A percentile compares a stretch with the other conserved stretches of the same genome.
Conservation (phyloP, 1,284 basidiomycete genomes). For the Naganishia sp. region DNA sequence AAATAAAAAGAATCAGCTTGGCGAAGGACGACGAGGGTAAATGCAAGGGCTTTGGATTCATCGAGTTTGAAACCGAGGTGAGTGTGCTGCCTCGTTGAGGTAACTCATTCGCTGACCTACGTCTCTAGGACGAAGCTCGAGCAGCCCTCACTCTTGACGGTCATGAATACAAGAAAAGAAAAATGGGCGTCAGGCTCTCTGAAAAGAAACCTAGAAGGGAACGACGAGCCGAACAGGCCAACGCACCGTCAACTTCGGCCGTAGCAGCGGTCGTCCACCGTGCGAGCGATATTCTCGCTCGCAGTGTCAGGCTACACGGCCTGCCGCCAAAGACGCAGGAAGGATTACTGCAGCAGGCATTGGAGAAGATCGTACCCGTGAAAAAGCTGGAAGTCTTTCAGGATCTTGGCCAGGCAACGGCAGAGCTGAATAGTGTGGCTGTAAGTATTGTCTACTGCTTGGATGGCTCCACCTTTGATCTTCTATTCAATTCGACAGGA, state of each 20-base stretch:
- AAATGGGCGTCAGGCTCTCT: conserved; percentile 68
- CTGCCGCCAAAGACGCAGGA: conserved; percentile 77
- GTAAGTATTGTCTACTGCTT: conserved; percentile 57
- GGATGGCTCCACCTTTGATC: not conserved
- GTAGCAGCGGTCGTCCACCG: conserved; percentile 16
- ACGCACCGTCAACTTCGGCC: conserved; percentile 5
- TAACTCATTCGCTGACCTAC: not conserved
- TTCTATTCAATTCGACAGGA: conserved; percentile 59
- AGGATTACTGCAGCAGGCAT: conserved; percentile 78
- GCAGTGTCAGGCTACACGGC: conserved; percentile 69
- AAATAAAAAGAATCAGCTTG: conserved; percentile 76
- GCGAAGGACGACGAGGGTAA: conserved; percentile 69
- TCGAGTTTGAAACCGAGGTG: conserved; percentile 84
- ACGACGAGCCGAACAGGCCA: not conserved
- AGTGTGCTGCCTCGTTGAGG: conserved; percentile 34
- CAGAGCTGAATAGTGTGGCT: conserved; percentile 71
- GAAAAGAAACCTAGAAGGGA: conserved; percentile 6
- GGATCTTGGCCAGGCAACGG: conserved; percentile 68
- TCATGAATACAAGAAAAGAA: conserved; percentile 75
- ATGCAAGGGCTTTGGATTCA: conserved; percentile 85
- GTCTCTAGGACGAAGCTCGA: conserved; percentile 65
- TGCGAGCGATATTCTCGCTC: conserved; percentile 38
- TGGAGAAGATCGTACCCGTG: conserved; percentile 75
- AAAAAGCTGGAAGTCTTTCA: conserved; percentile 74
- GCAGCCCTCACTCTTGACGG: conserved; percentile 78